These are phyloP conservation scores for Tranzscheliella williamsii DNA, from an alignment of 1,284 basidiomycete species.

Conservation along the genomic window DNA sequence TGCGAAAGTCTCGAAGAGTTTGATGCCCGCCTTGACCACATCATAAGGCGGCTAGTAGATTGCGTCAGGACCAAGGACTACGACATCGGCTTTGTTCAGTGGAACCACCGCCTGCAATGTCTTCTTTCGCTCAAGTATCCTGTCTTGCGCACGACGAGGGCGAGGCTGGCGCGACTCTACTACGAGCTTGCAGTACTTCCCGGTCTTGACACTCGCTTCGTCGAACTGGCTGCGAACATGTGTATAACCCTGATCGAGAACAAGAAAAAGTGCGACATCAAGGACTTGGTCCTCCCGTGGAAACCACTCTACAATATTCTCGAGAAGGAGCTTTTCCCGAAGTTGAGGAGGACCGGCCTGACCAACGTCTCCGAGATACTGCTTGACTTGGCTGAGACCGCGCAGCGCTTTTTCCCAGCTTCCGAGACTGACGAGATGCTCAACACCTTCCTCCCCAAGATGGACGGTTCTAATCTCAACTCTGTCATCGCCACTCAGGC, in stretches of 20 bases:
- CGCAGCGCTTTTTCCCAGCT: constrained; percentile 86
- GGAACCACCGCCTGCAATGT: constrained; percentile 61
- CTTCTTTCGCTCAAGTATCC: constrained; percentile 61
- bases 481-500: constrained; percentile 57
- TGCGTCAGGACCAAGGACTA: constrained; percentile 75
- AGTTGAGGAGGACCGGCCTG: constrained; percentile 64
- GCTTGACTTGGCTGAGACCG: constrained; percentile 80
- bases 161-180: constrained; percentile 77
- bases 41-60: constrained; percentile 74
- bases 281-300: constrained; percentile 87
- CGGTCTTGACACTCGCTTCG: constrained; percentile 73
- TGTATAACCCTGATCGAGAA: constrained; percentile 75
- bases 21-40: constrained; percentile 77
- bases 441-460: constrained; percentile 71
- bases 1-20: constrained; percentile 79
- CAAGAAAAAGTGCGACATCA: constrained; percentile 74
- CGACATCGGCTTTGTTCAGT: constrained; percentile 65
- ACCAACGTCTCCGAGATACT: constrained; percentile 73
- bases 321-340: constrained; percentile 79
- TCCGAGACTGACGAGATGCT: constrained; percentile 89
- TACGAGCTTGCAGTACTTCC: constrained; percentile 78
- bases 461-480: constrained; percentile 76
- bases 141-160: constrained; percentile 67
- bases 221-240: constrained; percentile 74
- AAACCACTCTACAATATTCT: constrained; percentile 79